Conservation (phyloP, 768 basidiomycete genomes). For the Phaeotremella skinneri region DNA sequence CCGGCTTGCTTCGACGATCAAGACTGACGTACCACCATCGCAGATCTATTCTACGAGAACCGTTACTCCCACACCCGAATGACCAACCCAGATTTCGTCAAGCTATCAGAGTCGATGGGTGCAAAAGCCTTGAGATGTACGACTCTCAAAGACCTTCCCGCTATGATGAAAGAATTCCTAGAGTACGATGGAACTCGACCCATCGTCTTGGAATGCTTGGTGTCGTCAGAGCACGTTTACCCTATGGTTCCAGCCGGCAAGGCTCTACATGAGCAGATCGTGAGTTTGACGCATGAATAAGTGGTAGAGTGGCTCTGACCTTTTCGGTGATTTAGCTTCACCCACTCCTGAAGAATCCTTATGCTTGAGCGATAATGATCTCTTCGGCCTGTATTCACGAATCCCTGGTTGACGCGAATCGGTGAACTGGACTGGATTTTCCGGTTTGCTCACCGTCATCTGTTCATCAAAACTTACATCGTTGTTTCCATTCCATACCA, state of each 20-base stretch:
- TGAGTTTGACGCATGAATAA: constrained; percentile 48
- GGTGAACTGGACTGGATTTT: no score
- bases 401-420: no score
- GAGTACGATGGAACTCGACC: constrained; percentile 87
- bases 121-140: constrained; percentile 83
- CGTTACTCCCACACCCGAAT: constrained; percentile 96
- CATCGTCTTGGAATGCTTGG: constrained; percentile 83
- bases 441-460: no score
- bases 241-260: constrained; percentile 75
- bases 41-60: constrained; percentile 90
- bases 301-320: not conserved
- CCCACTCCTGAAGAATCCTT: constrained; percentile 3
- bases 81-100: constrained; percentile 92
- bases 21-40: constrained; percentile 12
- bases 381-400: no score
- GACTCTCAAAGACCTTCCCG: constrained; percentile 70
- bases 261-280: constrained; percentile 84
- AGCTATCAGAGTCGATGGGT: constrained; percentile 83
- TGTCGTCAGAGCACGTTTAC: constrained; percentile 54
- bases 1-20: not conserved
- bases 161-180: constrained; percentile 98
- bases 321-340: constrained; percentile 15
- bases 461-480: no score
- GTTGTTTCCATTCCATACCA: not conserved
- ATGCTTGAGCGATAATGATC: not conserved